Evolutionary conservation across 805 yeast genomes (phyloP), one percentile per base, ranked within the genome.

Genomic region (Ogataea paradorogensis): DNA sequence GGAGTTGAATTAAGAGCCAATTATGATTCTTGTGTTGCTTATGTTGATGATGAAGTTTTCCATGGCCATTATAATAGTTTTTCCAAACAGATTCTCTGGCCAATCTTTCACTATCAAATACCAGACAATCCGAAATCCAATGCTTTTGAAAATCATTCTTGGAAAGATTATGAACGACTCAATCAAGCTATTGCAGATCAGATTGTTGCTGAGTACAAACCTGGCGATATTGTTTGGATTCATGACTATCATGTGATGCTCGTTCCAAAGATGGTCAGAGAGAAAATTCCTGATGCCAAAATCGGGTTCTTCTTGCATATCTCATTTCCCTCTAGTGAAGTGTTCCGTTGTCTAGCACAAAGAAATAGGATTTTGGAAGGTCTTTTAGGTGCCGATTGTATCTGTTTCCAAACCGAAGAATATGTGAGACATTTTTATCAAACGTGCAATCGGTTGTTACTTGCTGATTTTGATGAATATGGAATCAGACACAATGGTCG

Each of bases 61-160:
- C 84, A 84, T 55, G 97, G 97, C 15, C 96, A 90, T 57, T 93
- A 93, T 62, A 80, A 79, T 42, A 85, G 87, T 37, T 93, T 84
- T 61, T 91, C 97, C 62, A 93, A 93, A 62, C 95, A 90, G 55
- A 86, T 93, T 27, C 67, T 93, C 46, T 93, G 98, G 98, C 99
- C 99, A 23, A 87, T 96, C 2, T 73, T 93, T 47, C 82, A 78
- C 52, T 93, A 93, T 59, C 96, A 91, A 61, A 86, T 91, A 27
- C 98, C 98, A 0, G 98, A 93, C 61, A 82, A 90, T 56, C 95
- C 96, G 36, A 86, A 84, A 51, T 82, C 95, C 1, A 89, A 89
- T 61, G 95, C 95, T 0, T 93, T 91, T 62, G 96, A 91, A 62
- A 96, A 87, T 50, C 95, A 89, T 58, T 87, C 96, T 1, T 91